These are phyloP conservation scores for Solanum clarkiae DNA, from an alignment of 257 asterid genomes.

Conservation along the genomic window DNA sequence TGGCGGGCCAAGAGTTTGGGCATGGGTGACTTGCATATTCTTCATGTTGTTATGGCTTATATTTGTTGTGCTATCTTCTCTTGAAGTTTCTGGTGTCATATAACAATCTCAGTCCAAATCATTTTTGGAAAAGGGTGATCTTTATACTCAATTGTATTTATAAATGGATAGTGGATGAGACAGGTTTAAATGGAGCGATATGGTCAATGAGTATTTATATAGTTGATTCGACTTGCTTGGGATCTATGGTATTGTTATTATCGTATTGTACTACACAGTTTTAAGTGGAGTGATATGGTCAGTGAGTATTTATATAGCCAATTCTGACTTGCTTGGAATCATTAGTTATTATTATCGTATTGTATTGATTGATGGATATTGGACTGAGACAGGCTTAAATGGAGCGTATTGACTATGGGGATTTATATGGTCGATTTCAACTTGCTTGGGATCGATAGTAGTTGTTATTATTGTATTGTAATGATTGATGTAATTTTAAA, in stretches of 20 bases:
- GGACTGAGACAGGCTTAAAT: background rate
- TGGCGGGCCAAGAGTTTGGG: constrained; percentile 86
- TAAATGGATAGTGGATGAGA: background rate
- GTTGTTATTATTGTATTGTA: background rate
- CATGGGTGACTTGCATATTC: constrained; percentile 62
- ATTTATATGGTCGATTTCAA: background rate
- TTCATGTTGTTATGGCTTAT: constrained; percentile 66
- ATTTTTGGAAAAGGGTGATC: background rate
- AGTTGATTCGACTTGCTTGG: background rate
- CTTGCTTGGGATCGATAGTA: background rate
- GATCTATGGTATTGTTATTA: background rate
- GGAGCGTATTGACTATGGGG: background rate
- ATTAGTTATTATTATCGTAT: background rate
- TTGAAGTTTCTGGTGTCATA: constrained; percentile 45
- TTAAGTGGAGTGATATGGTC: background rate
- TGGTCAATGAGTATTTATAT: background rate
- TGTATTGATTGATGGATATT: background rate
- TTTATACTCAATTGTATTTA: background rate
- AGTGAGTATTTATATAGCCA: background rate
- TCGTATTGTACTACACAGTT: background rate
- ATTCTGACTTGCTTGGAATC: background rate
- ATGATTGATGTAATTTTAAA: background rate
- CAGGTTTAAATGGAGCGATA: background rate
- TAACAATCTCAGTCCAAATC: background rate
- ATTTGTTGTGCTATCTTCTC: constrained; percentile 57